Evolutionary conservation across 2,329 filamentous ascomycete genomes (phyloP), one percentile per base, ranked within the genome.

Genomic region (Calonectria hongkongensis): DNA sequence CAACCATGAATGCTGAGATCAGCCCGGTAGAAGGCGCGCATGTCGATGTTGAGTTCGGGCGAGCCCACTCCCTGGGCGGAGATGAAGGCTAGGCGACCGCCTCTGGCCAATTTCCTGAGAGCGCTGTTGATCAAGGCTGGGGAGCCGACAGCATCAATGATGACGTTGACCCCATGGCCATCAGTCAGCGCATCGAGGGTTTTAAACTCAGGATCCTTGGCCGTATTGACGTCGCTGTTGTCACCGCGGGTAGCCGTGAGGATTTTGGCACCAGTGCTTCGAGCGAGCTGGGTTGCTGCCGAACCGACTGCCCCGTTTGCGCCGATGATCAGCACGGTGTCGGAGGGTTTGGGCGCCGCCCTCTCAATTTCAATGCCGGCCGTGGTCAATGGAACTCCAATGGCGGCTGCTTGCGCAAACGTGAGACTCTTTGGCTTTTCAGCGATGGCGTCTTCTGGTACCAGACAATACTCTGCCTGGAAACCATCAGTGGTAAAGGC

Each of bases 341-440:
- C 43, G n/a, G 43, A 7, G n/a, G 15, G 15, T 5, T 15, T 45
- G 4, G n/a, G 15, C 15, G 15, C 43, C 15, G 43, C n/a, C n/a
- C 43, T 45, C 60, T 72, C 70, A 21, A 72, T 33, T 47, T 65
- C 69, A 21, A 68, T 56, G 45, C n/a, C 41, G n/a, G 70, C 70
- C n/a, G 70, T 72, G 15, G 70, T 72, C 21, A 72, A 72, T 6
- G 70, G 70, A 41, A 72, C 70, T 12, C 70, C 70, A 3, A 72
- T 18, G 1, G 70, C 70, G 4, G 70, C 66, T 13, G 70, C 70
- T 54, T 72, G 66, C 6, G 45, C 66, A 54, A 70, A 70, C 2
- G 70, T 54, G 12, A 72, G 18, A 48, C 50, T 72, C 7, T 66
- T 66, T 39, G 70, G 70, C 70, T 72, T 72, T 50, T 64, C n/a